Percentiles rank a stretch among this genome's conserved stretches.
Conservation (phyloP, 306 rosid genomes). For the Rosa rugosa region DNA sequence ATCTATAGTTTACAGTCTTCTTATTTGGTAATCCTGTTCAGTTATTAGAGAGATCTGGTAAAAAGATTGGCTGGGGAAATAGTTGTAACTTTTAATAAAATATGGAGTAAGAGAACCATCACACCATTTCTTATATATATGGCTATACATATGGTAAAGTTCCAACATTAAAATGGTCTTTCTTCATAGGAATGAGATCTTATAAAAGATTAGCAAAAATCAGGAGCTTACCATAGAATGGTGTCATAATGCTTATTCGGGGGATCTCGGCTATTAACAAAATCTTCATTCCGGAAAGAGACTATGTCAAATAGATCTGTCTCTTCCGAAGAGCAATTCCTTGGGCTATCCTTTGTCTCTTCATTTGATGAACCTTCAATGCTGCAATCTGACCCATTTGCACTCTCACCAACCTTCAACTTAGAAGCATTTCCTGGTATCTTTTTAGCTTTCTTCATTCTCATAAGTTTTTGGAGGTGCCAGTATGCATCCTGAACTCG, state of each 20-base stretch:
- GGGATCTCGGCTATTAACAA: slow-evolving; percentile 51
- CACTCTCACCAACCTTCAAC: slow-evolving; percentile 32
- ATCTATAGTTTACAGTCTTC: background rate
- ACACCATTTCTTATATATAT: background rate
- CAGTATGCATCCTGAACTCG: slow-evolving; percentile 71
- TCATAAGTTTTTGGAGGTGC: slow-evolving; percentile 58
- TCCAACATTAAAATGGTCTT: background rate
- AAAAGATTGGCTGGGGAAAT: background rate
- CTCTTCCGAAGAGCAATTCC: slow-evolving; percentile 31
- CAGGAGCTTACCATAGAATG: slow-evolving; percentile 63
- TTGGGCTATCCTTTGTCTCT: slow-evolving; percentile 33
- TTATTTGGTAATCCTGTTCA: background rate
- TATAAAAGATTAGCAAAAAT: slow-evolving; percentile 10
- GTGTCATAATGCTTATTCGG: slow-evolving; percentile 67
- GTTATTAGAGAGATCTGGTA: background rate
- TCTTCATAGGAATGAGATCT: background rate
- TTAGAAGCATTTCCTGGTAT: slow-evolving; percentile 36
- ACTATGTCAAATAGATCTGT: slow-evolving; percentile 46
- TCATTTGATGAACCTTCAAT: slow-evolving; percentile 30
- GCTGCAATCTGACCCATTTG: slow-evolving; percentile 31
- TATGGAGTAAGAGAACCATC: background rate
- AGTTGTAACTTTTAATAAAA: background rate
- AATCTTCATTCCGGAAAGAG: slow-evolving; percentile 70
- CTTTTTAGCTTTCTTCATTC: slow-evolving; percentile 37
- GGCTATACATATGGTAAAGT: background rate